A percentile compares a stretch with the other conserved stretches of the same genome.
Conservation (phyloP, 2,329 filamentous ascomycete genomes). For the Xylariaceae sp. region DNA sequence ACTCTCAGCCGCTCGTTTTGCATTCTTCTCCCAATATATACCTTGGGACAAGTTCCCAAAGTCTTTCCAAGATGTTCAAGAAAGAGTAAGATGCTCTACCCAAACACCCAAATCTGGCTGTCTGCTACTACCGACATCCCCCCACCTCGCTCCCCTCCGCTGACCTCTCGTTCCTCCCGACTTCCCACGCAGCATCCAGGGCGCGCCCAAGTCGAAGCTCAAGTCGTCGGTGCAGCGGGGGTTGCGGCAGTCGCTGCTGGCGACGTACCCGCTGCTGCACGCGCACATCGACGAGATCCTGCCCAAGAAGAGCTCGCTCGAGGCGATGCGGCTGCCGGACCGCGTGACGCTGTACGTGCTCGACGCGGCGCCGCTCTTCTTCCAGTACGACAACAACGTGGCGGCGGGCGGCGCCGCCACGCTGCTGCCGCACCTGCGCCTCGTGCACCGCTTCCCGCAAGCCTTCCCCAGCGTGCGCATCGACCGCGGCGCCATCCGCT, state of each 20-base stretch:
- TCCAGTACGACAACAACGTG: constrained; percentile 64
- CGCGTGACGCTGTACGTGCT: constrained; percentile 83
- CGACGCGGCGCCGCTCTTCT: constrained; percentile 75
- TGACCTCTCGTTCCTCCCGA: not conserved
- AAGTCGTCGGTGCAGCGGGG: constrained; percentile 91
- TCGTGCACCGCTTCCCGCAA: constrained; percentile 84
- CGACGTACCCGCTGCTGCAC: constrained; percentile 77
- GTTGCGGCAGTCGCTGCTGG: constrained; percentile 73
- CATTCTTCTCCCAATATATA: too few relatives aligned
- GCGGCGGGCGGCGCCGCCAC: too few relatives aligned
- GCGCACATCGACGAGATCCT: constrained; percentile 90
- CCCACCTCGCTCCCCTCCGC: constrained; percentile 4
- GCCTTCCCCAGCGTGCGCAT: constrained; percentile 81
- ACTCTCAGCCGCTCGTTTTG: too few relatives aligned
- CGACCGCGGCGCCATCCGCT: constrained; percentile 92
- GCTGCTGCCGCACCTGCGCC: constrained; percentile 77
- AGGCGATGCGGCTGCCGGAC: constrained; percentile 89
- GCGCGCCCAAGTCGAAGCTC: constrained; percentile 85
- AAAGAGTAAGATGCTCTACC: constrained; percentile 61
- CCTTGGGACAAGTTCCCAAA: too few relatives aligned
- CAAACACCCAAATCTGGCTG: not conserved
- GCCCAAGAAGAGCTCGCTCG: constrained; percentile 87
- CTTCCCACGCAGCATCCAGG: constrained; percentile 54
- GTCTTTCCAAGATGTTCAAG: constrained; percentile 83
- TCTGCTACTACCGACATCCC: not conserved